Evolutionary conservation across 306 rosid genomes (phyloP), one percentile per base, ranked within the genome.

Genomic region (Castanea mollissima): DNA sequence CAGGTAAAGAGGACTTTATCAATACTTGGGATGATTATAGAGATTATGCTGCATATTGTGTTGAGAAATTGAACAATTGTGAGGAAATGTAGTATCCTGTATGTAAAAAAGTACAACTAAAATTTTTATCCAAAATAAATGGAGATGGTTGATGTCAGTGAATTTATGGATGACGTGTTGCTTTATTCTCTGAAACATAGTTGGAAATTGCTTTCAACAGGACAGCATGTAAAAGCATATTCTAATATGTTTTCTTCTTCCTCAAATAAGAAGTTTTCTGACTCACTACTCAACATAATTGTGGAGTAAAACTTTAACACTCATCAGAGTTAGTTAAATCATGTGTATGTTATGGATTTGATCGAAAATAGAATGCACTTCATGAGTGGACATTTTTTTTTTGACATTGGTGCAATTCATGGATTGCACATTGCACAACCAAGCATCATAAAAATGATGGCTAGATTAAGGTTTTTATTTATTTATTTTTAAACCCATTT

Each of bases 31-130:
- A 5, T 67, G 38, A 58, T 35, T 74, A 41, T 77, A 76, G n/a
- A 57, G 34, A 76, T 84, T 84, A 60, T 27, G 71, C 69, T 77
- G 76, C 74, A 60, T 71, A 29, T 41, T 67, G 23, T 76, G 44
- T 76, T 71, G 27, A 70, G 49, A 74, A 11, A 81, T 69, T 77
- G 74, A 32, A 68, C 73, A 68, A 44, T 77, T 38, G 13, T 49
- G 49, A 23, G 25, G 35, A 51, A 75, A 52, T 69, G 16, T 35
- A 46, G 60, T 71, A 68, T 78, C 77, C 20, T 62, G 32, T 38
- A 51, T 27, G 14, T 34, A 41, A 41, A 41, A 41, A 41, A 8
- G 52, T 34, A 35, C 25, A 68, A 32, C 7, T 18, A 25, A 19
- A 65, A 10, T 35, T 35, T 35, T 68, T 49, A n/a, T 35, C 25